Percentiles rank a stretch among this genome's conserved stretches.
phyloP scores from a whole-genome alignment of 1,139 yeast genomes.

The Yamadazyma buinensis region DNA sequence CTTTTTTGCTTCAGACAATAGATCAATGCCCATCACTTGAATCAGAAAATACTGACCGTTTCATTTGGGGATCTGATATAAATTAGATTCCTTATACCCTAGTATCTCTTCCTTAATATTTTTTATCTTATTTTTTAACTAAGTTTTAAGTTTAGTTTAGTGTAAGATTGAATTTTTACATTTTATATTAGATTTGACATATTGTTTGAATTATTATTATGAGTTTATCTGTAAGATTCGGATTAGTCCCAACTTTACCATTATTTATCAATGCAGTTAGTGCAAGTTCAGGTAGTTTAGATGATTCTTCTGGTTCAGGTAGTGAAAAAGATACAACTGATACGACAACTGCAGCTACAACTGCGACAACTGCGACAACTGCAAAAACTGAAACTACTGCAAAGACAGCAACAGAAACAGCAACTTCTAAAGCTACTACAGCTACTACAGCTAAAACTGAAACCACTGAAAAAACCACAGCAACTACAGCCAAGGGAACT shows the following conservation, averaged over 20 bases:
- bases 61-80: too few species aligned
- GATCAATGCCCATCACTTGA: background rate
- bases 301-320: constrained; percentile 2
- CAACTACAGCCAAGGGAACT: constrained; percentile 4
- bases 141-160: too few species aligned
- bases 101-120: too few species aligned
- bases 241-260: background rate
- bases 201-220: constrained; percentile 1
- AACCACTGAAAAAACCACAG: constrained; percentile 4
- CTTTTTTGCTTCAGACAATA: background rate
- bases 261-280: constrained; percentile 2
- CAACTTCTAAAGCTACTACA: constrained; percentile 3
- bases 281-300: constrained; percentile 7
- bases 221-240: constrained; percentile 4
- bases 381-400: constrained; percentile 2
- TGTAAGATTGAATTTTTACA: too few species aligned
- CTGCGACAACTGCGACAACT: background rate
- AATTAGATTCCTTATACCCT: too few species aligned
- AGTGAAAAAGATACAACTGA: background rate
- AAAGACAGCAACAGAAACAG: constrained; percentile 2
- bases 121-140: too few species aligned
- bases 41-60: too few species aligned
- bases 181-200: too few species aligned
- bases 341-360: background rate
- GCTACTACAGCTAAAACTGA: constrained; percentile 2